phyloP scores from a whole-genome alignment of 148 eudicot genomes.

The Silene uniflora region DNA sequence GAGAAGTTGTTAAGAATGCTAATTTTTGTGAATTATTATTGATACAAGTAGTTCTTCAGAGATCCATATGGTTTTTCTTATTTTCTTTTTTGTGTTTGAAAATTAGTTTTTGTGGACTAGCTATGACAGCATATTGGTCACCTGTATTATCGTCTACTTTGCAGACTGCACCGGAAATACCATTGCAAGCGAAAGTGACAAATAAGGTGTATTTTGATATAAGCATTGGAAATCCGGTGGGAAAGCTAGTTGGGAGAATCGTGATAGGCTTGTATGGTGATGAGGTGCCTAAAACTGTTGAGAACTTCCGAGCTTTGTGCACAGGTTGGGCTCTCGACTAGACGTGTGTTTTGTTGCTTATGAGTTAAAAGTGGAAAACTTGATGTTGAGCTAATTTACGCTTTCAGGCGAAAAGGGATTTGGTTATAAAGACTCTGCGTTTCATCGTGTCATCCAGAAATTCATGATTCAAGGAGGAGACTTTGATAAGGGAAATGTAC shows the following conservation, averaged over 20 bases:
- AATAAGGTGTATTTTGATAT: constrained; percentile 72
- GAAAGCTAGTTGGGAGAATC: constrained; percentile 74
- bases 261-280: constrained; percentile 92
- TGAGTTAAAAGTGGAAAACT: neutral
- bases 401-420: constrained; percentile 87
- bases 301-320: constrained; percentile 93
- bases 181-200: constrained; percentile 78
- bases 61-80: too few species aligned
- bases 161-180: constrained; percentile 35
- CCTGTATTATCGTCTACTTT: neutral
- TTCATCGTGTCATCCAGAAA: constrained; percentile 93
- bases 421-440: constrained; percentile 81
- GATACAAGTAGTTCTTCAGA: neutral
- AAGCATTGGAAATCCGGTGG: constrained; percentile 88
- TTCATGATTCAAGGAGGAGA: constrained; percentile 99
- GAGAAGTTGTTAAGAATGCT: too few species aligned
- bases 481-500: constrained; percentile 92
- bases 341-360: neutral
- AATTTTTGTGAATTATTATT: too few species aligned
- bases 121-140: neutral
- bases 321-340: constrained; percentile 50
- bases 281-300: constrained; percentile 89
- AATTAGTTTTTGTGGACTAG: neutral
- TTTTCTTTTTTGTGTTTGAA: neutral
- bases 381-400: constrained; percentile 9